Base-by-base conservation (phyloP, 2,329 filamentous ascomycete genomes). In the Colletotrichum cereale region DNA sequence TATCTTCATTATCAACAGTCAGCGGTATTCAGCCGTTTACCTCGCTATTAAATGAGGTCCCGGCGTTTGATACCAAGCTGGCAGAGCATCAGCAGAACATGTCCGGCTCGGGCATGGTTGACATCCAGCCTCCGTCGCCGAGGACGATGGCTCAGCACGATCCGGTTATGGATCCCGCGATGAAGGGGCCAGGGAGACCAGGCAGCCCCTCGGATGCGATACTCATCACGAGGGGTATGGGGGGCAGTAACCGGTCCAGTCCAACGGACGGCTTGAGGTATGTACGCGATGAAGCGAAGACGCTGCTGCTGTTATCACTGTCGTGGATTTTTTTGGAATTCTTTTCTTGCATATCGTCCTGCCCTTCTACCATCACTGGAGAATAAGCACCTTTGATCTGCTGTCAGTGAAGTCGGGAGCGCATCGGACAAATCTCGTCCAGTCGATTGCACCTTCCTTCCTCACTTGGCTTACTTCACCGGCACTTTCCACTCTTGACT, bases 1-100 rank as follows among this genome's bases (percentile, higher is more conserved):
- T 87, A 61, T 88, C 87, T 2, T 89, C 87, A 0, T 80, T 85
- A 53, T 88, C 87, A 1, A 88, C 86, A 0, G 80, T 86, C 29
- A 84, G 84, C 62, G 83, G 84, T 12, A 77, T 80, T 10, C 80
- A 82, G 67, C 76, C 79, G 16, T 75, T 82, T 50, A 77, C 77
- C 18, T 75, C 79, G 12, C 77, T 80, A 7, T 73, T 80, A 26
- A 77, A 79, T 29, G 83, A 86, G 55, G 78, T 83, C 48, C 80
- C 81, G 6, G 75, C 78, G 5, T 75, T 82, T 24, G 83, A 85
- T 62, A 77, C 80, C 26, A 83, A 79, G 67, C 73, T 80, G 50
- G 79, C 78, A 16, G 75, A 75, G 11, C 68, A 69, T 7, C 73
- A 73, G 40, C 73, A 71, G 29, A 52, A 48, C 31, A 73, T 68